These are phyloP conservation scores for Populus pruinosa DNA, from an alignment of 345 rosid species.

Conservation along the genomic window DNA sequence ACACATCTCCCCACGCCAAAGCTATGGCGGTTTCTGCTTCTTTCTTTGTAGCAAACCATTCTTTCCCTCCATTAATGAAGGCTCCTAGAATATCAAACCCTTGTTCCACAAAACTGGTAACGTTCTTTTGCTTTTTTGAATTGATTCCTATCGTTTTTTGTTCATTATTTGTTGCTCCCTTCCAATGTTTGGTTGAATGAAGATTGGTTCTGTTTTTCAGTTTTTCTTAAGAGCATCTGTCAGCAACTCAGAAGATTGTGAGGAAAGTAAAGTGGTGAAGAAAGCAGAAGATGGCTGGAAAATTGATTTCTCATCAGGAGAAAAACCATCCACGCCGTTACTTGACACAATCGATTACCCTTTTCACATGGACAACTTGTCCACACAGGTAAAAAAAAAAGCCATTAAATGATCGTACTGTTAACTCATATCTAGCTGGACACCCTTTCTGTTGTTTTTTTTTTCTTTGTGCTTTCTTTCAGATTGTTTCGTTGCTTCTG, in stretches of 20 bases:
- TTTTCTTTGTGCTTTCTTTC: not conserved
- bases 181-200: not conserved
- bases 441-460: not conserved
- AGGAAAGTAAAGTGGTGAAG: constrained; percentile 28
- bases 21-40: constrained; percentile 40
- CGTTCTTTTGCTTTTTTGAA: not conserved
- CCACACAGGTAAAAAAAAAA: constrained; percentile 36
- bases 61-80: constrained; percentile 18
- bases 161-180: not conserved
- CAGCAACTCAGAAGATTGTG: constrained; percentile 26
- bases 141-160: not conserved
- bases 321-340: constrained; percentile 64
- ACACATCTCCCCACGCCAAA: not conserved
- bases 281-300: constrained; percentile 43
- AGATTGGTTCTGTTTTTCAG: constrained; percentile 30
- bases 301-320: constrained; percentile 39
- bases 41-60: constrained; percentile 18
- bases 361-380: constrained; percentile 66
- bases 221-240: constrained; percentile 37
- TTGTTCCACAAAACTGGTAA: constrained; percentile 31
- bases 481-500: not conserved
- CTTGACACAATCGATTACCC: constrained; percentile 71
- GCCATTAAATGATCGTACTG: not conserved
- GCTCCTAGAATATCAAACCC: constrained; percentile 14
- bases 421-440: not conserved